phyloP scores from a whole-genome alignment of 1,139 yeast species.

The Taphrina populina region DNA sequence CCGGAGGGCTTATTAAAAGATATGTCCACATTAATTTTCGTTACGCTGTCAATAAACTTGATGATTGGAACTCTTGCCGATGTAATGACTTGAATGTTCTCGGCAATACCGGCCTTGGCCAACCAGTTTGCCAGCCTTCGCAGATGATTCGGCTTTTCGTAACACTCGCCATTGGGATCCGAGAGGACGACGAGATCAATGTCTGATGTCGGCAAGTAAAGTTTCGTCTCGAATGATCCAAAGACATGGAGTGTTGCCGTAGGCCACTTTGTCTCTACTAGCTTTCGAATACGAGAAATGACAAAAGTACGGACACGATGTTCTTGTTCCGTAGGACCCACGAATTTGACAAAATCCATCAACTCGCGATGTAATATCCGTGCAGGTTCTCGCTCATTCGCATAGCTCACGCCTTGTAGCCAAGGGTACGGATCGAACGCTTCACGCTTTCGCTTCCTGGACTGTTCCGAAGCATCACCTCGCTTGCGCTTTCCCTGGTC shows the following conservation, averaged over 20 bases:
- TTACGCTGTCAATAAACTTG: conserved; percentile 75
- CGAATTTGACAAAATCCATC: conserved; percentile 77
- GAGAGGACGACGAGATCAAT: conserved; percentile 84
- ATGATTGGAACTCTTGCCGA: conserved; percentile 94
- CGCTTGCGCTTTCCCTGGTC: conserved; percentile 37
- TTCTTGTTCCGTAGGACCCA: conserved; percentile 81
- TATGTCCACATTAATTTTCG: conserved; percentile 78
- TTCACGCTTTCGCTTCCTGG: conserved; percentile 41
- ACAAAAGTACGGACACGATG: conserved; percentile 67
- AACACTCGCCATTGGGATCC: conserved; percentile 49
- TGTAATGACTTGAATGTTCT: conserved; percentile 79
- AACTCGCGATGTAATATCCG: conserved; percentile 77
- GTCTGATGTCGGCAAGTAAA: conserved; percentile 93
- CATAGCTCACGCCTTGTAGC: conserved; percentile 36
- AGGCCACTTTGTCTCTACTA: conserved; percentile 69
- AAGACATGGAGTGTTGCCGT: conserved; percentile 81
- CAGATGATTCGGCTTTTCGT: conserved; percentile 65
- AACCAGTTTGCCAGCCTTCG: conserved; percentile 74
- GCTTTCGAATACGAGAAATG: conserved; percentile 58
- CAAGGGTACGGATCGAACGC: conserved; percentile 36
- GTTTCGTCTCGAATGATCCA: conserved; percentile 93
- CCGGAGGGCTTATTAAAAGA: conserved; percentile 91
- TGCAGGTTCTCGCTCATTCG: conserved; percentile 39
- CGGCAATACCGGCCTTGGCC: conserved; percentile 62
- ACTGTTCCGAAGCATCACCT: conserved; percentile 41